These are phyloP conservation scores for Penicillium sp. DNA, from an alignment of 2,329 filamentous ascomycete genomes.

Conservation along the genomic window DNA sequence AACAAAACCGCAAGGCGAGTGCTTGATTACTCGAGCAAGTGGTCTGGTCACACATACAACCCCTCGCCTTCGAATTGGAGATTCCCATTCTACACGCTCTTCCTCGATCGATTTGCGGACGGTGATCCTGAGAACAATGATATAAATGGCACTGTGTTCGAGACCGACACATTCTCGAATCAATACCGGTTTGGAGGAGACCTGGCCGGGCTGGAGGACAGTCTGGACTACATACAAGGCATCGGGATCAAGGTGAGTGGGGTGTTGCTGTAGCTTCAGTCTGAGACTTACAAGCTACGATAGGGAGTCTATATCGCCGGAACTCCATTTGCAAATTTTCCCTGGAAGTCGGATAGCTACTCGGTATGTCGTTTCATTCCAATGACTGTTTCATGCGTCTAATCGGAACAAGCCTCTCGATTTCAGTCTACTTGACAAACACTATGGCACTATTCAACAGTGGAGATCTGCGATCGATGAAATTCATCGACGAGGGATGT, in stretches of 20 bases:
- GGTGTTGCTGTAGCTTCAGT: neutral
- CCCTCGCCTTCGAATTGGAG: slow-evolving; percentile 60
- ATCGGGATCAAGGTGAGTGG: slow-evolving; percentile 57
- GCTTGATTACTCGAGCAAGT: slow-evolving; percentile 57
- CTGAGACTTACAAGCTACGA: neutral
- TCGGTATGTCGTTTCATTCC: slow-evolving; percentile 16
- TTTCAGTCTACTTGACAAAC: slow-evolving; percentile 60
- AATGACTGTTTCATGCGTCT: neutral
- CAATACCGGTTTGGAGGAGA: slow-evolving; percentile 62
- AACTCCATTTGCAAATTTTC: slow-evolving; percentile 60
- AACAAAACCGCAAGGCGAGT: slow-evolving; percentile 55
- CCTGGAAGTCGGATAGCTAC: slow-evolving; percentile 62
- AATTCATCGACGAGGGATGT: slow-evolving; percentile 51
- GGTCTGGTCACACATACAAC: slow-evolving; percentile 51
- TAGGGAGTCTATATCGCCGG: slow-evolving; percentile 61
- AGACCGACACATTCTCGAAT: slow-evolving; percentile 58
- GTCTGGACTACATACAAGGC: slow-evolving; percentile 61
- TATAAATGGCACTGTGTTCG: slow-evolving; percentile 59
- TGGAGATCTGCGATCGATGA: slow-evolving; percentile 60
- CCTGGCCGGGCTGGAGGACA: slow-evolving; percentile 55
- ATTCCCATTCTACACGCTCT: slow-evolving; percentile 63
- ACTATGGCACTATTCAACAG: slow-evolving; percentile 57
- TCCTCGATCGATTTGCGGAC: slow-evolving; percentile 62
- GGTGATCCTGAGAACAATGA: slow-evolving; percentile 62
- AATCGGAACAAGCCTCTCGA: slow-evolving; percentile 47